A percentile compares a stretch with the other conserved stretches of the same genome.
phyloP scores from a whole-genome alignment of 2,329 filamentous ascomycete genomes.

The Botrytis aclada region DNA sequence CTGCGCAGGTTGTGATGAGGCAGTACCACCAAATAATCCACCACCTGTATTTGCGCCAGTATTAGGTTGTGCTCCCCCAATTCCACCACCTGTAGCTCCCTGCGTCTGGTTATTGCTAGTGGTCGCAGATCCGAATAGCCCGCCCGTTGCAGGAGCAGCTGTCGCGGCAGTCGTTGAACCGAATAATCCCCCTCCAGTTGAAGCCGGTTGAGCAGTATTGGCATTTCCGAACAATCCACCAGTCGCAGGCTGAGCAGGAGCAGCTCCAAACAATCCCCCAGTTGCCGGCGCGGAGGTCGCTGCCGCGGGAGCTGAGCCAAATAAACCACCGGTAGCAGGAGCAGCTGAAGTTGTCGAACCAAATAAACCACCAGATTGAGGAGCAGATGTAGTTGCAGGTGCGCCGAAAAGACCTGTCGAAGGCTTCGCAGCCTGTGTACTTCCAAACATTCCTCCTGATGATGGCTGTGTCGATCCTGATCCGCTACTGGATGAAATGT shows the following conservation, averaged over 20 bases:
- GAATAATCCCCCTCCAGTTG: slow-evolving; percentile 35
- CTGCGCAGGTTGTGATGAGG: slow-evolving; percentile 32
- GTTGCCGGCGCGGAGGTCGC: slow-evolving; percentile 21
- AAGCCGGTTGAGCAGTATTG: slow-evolving; percentile 23
- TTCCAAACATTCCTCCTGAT: slow-evolving; percentile 37
- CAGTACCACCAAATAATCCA: slow-evolving; percentile 36
- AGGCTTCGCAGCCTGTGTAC: slow-evolving; percentile 33
- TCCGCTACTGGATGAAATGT: slow-evolving; percentile 31
- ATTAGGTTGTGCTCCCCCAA: slow-evolving; percentile 26
- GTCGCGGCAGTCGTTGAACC: slow-evolving; percentile 25
- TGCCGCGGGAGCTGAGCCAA: slow-evolving; percentile 31
- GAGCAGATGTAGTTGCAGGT: slow-evolving; percentile 27
- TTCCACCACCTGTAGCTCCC: slow-evolving; percentile 27
- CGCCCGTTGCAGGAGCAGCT: slow-evolving; percentile 29
- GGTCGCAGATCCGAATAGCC: slow-evolving; percentile 35
- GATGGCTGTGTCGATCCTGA: slow-evolving; percentile 31
- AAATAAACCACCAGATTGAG: slow-evolving; percentile 32
- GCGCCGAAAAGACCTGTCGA: slow-evolving; percentile 37
- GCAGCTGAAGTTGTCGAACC: slow-evolving; percentile 23
- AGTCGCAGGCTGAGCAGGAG: slow-evolving; percentile 24
- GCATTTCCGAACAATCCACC: slow-evolving; percentile 37
- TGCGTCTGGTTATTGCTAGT: slow-evolving; percentile 20
- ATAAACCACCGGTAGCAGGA: slow-evolving; percentile 30
- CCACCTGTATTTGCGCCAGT: slow-evolving; percentile 25
- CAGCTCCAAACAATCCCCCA: slow-evolving; percentile 28